Conservation (phyloP, 805 yeast species). For the Yamadazyma paraphyllophila region DNA sequence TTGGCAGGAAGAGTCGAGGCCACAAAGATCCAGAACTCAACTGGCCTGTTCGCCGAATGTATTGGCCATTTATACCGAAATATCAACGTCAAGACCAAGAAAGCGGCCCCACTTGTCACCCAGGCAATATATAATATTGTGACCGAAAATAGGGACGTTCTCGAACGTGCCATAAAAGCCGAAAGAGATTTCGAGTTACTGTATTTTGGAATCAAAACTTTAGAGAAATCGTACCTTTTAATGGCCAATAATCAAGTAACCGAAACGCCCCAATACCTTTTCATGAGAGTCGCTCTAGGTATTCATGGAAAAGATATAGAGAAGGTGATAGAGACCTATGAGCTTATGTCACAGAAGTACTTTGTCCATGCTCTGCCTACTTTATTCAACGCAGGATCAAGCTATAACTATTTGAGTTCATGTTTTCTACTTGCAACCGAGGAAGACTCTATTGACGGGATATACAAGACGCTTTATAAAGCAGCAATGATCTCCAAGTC, state of each 20-base stretch:
- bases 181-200: constrained; percentile 77
- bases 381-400: constrained; percentile 88
- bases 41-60: constrained; percentile 24
- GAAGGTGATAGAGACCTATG: constrained; percentile 75
- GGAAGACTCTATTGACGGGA: constrained; percentile 94
- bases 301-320: constrained; percentile 70
- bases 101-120: constrained; percentile 50
- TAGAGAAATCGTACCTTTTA: constrained; percentile 81
- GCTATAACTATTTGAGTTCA: constrained; percentile 80
- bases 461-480: constrained; percentile 82
- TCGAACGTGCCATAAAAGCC: constrained; percentile 71
- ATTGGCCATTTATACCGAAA: constrained; percentile 18
- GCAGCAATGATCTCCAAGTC: constrained; percentile 90
- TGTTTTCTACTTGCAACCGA: constrained; percentile 90
- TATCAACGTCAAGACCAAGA: constrained; percentile 33
- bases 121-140: constrained; percentile 64
- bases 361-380: constrained; percentile 97
- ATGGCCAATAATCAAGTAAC: constrained; percentile 54
- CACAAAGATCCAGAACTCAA: constrained; percentile 21
- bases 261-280: constrained; percentile 89
- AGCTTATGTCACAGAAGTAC: constrained; percentile 80
- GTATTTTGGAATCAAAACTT: constrained; percentile 90
- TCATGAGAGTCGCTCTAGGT: constrained; percentile 90
- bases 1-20: constrained; percentile 41
- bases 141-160: constrained; percentile 56